Evolutionary conservation across 495 filamentous ascomycete genomes (phyloP).

Genomic region (Xanthoparmelia taractica): DNA sequence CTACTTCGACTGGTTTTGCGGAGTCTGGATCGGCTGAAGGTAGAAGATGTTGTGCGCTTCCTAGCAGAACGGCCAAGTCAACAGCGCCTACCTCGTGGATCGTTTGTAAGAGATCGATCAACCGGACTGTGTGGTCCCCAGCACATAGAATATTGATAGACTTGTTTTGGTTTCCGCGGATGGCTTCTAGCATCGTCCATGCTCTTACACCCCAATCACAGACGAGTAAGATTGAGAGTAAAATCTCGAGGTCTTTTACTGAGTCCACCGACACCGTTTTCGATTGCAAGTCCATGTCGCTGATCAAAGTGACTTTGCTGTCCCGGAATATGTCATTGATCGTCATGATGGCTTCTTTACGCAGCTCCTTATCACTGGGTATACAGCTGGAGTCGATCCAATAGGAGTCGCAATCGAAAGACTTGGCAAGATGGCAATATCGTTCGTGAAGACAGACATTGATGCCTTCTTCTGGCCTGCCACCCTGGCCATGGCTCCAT

Average conservation of each 20-base stretch:
- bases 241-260: constrained; percentile 15
- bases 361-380: constrained; percentile 19
- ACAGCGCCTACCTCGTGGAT: constrained; percentile 6
- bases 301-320: constrained; percentile 25
- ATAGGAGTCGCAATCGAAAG: constrained; percentile 24
- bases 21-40: constrained; percentile 7
- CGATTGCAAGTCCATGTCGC: constrained; percentile 26
- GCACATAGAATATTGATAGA: constrained; percentile 25
- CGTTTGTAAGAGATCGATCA: constrained; percentile 17
- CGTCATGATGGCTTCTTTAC: constrained; percentile 24
- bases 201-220: constrained; percentile 30
- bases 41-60: constrained; percentile 15
- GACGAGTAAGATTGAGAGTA: constrained; percentile 22
- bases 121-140: constrained; percentile 19
- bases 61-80: constrained; percentile 6
- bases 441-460: constrained; percentile 27
- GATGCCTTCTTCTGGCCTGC: constrained; percentile 25
- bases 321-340: constrained; percentile 26
- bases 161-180: constrained; percentile 17
- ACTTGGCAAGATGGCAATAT: constrained; percentile 20
- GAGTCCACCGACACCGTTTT: constrained; percentile 7
- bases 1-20: constrained; percentile 20
- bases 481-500: constrained; percentile 29
- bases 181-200: constrained; percentile 29
- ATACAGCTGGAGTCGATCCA: constrained; percentile 30